Evolutionary conservation across 805 yeast genomes (phyloP).

Genomic region (Wickerhamiella azyma): DNA sequence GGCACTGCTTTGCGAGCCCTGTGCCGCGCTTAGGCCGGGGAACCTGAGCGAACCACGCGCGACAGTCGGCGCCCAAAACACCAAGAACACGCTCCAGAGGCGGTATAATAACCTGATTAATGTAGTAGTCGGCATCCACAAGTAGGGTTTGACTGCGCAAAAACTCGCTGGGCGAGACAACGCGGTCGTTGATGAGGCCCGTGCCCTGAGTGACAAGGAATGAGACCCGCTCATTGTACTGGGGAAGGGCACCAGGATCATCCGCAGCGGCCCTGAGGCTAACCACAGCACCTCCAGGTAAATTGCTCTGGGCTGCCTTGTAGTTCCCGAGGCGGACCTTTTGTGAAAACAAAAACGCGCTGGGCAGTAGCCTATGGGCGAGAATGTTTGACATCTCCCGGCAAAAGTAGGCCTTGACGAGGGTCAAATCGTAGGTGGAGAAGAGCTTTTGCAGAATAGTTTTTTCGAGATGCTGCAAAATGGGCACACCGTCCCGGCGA

Average conservation of each 20-base stretch:
- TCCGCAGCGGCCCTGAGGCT: slow-evolving; percentile 46
- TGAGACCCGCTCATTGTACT: slow-evolving; percentile 77
- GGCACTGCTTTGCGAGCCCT: slow-evolving; percentile 8
- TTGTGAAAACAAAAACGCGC: slow-evolving; percentile 84
- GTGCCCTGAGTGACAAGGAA: slow-evolving; percentile 61
- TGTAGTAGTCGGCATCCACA: slow-evolving; percentile 76
- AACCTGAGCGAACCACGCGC: slow-evolving; percentile 60
- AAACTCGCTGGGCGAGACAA: slow-evolving; percentile 65
- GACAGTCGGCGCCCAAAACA: slow-evolving; percentile 67
- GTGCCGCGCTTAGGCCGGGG: slow-evolving; percentile 28
- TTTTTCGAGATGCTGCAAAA: slow-evolving; percentile 73
- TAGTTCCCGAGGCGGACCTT: slow-evolving; percentile 80
- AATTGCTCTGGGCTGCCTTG: slow-evolving; percentile 27
- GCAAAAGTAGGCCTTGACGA: slow-evolving; percentile 50
- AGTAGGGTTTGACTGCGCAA: slow-evolving; percentile 30
- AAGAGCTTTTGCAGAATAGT: slow-evolving; percentile 54
- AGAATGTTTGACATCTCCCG: slow-evolving; percentile 55
- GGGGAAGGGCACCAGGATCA: slow-evolving; percentile 71
- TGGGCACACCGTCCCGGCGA: slow-evolving; percentile 87
- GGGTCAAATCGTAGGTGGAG: slow-evolving; percentile 55
- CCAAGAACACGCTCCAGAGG: slow-evolving; percentile 78
- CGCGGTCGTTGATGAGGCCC: slow-evolving; percentile 56
- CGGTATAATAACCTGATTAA: slow-evolving; percentile 70
- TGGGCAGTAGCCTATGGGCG: slow-evolving; percentile 47
- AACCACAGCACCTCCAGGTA: slow-evolving; percentile 87